Evolutionary conservation across 805 yeast genomes (phyloP).

Genomic region (Candida arabinofermentans): DNA sequence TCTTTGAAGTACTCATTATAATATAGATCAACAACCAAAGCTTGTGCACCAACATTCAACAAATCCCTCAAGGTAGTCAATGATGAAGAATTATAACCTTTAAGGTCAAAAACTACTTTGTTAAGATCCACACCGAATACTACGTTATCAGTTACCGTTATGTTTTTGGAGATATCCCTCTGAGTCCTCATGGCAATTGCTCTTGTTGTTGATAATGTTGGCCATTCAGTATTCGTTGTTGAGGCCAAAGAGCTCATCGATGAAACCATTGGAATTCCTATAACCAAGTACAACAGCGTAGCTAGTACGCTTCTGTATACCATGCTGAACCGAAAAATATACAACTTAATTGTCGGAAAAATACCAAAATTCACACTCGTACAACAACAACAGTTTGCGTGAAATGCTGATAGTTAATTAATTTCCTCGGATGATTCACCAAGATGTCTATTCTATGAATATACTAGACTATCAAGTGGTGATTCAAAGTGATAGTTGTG

Average conservation of each 20-base stretch:
- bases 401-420: too few species aligned
- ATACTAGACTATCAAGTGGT: too few species aligned
- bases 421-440: too few species aligned
- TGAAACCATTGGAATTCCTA: neutral
- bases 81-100: conserved; percentile 32
- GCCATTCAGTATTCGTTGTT: conserved; percentile 26
- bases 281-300: neutral
- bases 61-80: conserved; percentile 28
- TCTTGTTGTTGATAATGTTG: conserved; percentile 26
- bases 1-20: conserved; percentile 42
- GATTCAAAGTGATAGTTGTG: too few species aligned
- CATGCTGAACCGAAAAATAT: too few species aligned
- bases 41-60: conserved; percentile 42
- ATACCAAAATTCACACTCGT: too few species aligned
- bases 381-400: too few species aligned
- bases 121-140: conserved; percentile 37
- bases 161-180: conserved; percentile 40
- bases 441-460: too few species aligned
- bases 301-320: too few species aligned
- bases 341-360: too few species aligned
- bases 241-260: neutral
- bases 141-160: conserved; percentile 37
- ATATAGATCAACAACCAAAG: conserved; percentile 51
- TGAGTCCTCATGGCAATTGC: conserved; percentile 41
- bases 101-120: conserved; percentile 27